Conservation (phyloP, 805 yeast genomes). For the Millerago galiae region DNA sequence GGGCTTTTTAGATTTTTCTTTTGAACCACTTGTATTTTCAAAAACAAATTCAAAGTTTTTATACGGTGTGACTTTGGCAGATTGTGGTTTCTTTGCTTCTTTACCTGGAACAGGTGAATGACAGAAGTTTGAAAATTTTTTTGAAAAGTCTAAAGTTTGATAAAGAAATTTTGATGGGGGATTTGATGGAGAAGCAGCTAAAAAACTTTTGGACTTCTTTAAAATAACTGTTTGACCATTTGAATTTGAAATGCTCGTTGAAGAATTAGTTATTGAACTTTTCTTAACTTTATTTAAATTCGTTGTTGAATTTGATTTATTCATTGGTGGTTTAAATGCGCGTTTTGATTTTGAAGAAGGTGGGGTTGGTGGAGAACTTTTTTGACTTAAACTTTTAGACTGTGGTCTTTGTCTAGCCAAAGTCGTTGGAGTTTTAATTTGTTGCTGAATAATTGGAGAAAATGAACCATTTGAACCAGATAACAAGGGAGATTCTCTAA, state of each 20-base stretch:
- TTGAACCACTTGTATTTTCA: constrained; percentile 9
- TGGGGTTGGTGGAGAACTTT: constrained; percentile 4
- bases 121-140: constrained; percentile 5
- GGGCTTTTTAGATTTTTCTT: not conserved
- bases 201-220: constrained; percentile 22
- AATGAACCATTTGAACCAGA: not conserved
- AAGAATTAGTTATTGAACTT: constrained; percentile 6
- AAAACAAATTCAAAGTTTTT: constrained; percentile 22
- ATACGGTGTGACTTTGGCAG: constrained; percentile 9
- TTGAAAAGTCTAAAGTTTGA: constrained; percentile 23
- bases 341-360: constrained; percentile 7
- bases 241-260: not conserved
- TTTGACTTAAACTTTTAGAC: constrained; percentile 1
- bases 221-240: constrained; percentile 5
- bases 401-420: not conserved
- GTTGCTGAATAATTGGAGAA: not conserved
- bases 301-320: constrained; percentile 18
- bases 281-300: constrained; percentile 19
- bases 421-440: not conserved
- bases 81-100: not conserved
- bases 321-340: constrained; percentile 9
- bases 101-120: constrained; percentile 1
- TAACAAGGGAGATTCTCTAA: not conserved
- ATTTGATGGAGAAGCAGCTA: constrained; percentile 5
- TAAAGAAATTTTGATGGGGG: constrained; percentile 9